phyloP scores from a whole-genome alignment of 2,329 filamentous ascomycete species.

The Ascocoryne sarcoides region DNA sequence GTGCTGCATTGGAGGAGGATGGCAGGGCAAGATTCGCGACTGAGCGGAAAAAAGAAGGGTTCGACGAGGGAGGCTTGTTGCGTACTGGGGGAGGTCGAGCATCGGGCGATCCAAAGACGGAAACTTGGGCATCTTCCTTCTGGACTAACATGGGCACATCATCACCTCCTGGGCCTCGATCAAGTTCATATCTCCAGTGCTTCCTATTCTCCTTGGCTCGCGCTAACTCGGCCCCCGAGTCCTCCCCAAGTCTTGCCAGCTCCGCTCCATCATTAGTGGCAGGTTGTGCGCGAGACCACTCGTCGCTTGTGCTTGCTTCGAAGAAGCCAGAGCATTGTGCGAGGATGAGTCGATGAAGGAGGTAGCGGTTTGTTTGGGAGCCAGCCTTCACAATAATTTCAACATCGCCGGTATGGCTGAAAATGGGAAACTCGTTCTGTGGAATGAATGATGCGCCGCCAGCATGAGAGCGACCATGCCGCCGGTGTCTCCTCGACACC shows the following conservation, averaged over 20 bases:
- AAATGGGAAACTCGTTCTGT: constrained; percentile 89
- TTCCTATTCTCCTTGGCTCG: constrained; percentile 29
- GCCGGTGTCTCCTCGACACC: constrained; percentile 54
- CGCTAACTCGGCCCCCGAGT: constrained; percentile 31
- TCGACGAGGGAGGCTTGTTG: constrained; percentile 53
- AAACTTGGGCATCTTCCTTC: constrained; percentile 47
- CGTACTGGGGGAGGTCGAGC: constrained; percentile 43
- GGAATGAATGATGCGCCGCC: constrained; percentile 60
- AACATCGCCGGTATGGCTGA: constrained; percentile 83
- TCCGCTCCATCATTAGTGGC: constrained; percentile 24
- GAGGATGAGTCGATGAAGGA: constrained; percentile 80
- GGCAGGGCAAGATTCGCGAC: constrained; percentile 67
- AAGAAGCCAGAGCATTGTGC: constrained; percentile 92
- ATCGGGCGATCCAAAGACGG: constrained; percentile 47
- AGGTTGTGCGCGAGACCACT: constrained; percentile 50
- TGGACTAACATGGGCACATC: constrained; percentile 86
- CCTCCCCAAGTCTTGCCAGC: constrained; percentile 45
- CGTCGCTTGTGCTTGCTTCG: constrained; percentile 71
- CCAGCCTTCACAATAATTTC: constrained; percentile 72
- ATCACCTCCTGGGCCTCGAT: constrained; percentile 60
- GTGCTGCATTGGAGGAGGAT: constrained; percentile 32
- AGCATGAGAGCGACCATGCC: constrained; percentile 74
- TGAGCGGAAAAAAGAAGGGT: constrained; percentile 73
- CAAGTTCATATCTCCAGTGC: constrained; percentile 82
- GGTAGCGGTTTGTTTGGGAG: constrained; percentile 69